Conservation (phyloP, 495 filamentous ascomycete genomes). For the Xylaria castorea region DNA sequence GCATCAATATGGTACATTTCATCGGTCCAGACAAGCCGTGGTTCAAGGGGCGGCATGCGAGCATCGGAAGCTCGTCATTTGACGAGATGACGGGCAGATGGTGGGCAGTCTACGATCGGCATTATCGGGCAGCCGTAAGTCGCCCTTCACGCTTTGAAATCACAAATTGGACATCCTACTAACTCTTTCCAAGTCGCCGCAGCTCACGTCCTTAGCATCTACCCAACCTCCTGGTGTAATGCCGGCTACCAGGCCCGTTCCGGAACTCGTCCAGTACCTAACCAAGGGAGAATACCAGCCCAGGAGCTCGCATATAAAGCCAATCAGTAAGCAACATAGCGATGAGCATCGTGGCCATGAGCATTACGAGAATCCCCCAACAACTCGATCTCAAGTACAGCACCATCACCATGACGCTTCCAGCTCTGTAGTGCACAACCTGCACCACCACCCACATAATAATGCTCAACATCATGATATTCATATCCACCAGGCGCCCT, state of each 20-base stretch:
- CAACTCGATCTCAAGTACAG: slow-evolving; percentile 1
- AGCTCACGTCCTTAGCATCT: background rate
- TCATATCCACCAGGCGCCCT: slow-evolving; percentile 31
- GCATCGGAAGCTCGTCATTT: slow-evolving; percentile 66
- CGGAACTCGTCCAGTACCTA: slow-evolving; percentile 57
- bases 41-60: slow-evolving; percentile 68
- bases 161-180: background rate
- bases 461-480: slow-evolving; percentile 16
- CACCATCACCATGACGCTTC: slow-evolving; percentile 27
- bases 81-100: slow-evolving; percentile 81
- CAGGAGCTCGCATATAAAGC: slow-evolving; percentile 36
- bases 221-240: background rate
- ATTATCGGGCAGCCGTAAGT: slow-evolving; percentile 69
- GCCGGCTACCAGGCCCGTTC: slow-evolving; percentile 22
- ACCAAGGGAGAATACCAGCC: slow-evolving; percentile 62
- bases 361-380: slow-evolving; percentile 32
- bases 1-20: slow-evolving; percentile 89
- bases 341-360: slow-evolving; percentile 30
- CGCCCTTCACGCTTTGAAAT: background rate
- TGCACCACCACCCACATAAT: slow-evolving; percentile 24
- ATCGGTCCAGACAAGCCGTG: slow-evolving; percentile 93
- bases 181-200: slow-evolving; percentile 6
- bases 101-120: slow-evolving; percentile 92
- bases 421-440: slow-evolving; percentile 12
- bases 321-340: slow-evolving; percentile 39